Conservation (phyloP, 23 red algal species). For the Pyropia haitanensis region DNA sequence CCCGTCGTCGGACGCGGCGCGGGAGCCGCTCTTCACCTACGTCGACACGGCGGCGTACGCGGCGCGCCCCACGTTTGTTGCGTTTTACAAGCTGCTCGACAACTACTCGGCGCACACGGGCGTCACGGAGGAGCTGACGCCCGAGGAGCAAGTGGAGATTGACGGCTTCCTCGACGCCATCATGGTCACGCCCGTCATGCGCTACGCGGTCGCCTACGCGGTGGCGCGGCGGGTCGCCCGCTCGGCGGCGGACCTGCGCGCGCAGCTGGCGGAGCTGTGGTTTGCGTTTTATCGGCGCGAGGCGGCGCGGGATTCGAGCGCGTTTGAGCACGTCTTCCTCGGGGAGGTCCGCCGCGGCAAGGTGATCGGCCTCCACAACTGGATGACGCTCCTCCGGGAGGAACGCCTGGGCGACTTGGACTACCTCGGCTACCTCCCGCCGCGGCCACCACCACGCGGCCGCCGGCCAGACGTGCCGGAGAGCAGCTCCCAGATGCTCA, state of each 20-base stretch:
- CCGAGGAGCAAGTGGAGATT: slow-evolving; percentile 36
- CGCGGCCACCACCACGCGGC: not conserved
- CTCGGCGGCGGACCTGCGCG: not conserved
- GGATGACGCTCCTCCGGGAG: slow-evolving; percentile 40
- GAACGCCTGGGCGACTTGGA: slow-evolving; percentile 39
- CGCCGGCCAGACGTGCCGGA: slow-evolving; percentile 15
- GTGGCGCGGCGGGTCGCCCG: not conserved
- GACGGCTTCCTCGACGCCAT: slow-evolving; percentile 27
- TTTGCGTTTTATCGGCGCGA: slow-evolving; percentile 30
- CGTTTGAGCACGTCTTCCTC: slow-evolving; percentile 59
- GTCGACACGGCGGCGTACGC: slow-evolving; percentile 22
- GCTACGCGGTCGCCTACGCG: slow-evolving; percentile 16
- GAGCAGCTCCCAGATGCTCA: slow-evolving; percentile 28
- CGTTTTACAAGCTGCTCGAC: slow-evolving; percentile 37
- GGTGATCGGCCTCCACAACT: slow-evolving; percentile 68
- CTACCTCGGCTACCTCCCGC: slow-evolving; percentile 50
- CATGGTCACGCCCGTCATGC: slow-evolving; percentile 12
- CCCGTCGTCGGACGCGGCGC: slow-evolving; percentile 19
- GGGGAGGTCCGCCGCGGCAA: slow-evolving; percentile 48
- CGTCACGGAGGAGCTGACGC: slow-evolving; percentile 20
- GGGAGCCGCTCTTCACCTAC: slow-evolving; percentile 33
- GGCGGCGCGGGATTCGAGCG: slow-evolving; percentile 14
- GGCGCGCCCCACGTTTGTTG: slow-evolving; percentile 23
- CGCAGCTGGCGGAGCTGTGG: slow-evolving; percentile 28
- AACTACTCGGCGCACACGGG: slow-evolving; percentile 45